Percentiles rank a stretch among this genome's conserved stretches.
phyloP scores from a whole-genome alignment of 495 filamentous ascomycete genomes.

The Astrocystis sublimbata region DNA sequence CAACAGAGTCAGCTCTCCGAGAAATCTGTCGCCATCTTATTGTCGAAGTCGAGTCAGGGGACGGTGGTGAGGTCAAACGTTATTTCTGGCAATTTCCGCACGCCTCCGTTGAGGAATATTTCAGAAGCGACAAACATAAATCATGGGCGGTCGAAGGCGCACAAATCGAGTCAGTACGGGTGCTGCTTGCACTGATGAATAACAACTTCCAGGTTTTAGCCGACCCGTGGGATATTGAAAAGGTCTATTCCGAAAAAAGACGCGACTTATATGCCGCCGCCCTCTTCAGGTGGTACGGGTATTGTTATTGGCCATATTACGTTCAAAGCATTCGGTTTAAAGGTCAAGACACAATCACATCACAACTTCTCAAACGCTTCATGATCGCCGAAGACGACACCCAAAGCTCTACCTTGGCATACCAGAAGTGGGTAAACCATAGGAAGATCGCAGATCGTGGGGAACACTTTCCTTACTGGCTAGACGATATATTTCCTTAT shows the following conservation, averaged over 20 bases:
- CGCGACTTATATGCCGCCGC: too few relatives aligned
- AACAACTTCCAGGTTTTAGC: background rate
- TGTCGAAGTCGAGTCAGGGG: too few relatives aligned
- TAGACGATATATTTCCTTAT: background rate
- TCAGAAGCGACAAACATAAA: background rate
- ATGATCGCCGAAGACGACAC: background rate
- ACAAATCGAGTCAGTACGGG: background rate
- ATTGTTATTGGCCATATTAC: background rate
- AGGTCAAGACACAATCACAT: background rate
- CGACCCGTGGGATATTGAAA: too few relatives aligned
- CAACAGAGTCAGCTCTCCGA: background rate
- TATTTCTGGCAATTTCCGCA: background rate
- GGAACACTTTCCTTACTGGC: too few relatives aligned
- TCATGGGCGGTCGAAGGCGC: background rate
- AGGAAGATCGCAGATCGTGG: too few relatives aligned
- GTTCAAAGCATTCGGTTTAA: background rate
- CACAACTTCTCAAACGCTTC: background rate
- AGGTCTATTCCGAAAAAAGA: too few relatives aligned
- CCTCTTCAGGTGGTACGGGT: background rate
- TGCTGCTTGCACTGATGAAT: background rate
- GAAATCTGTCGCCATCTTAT: conserved; percentile 7
- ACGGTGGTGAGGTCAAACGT: too few relatives aligned
- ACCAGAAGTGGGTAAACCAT: background rate
- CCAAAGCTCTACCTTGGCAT: background rate
- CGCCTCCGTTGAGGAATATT: conserved; percentile 1